phyloP scores from a whole-genome alignment of 2,329 filamentous ascomycete species.

The Colletotrichum lindemuthianum region DNA sequence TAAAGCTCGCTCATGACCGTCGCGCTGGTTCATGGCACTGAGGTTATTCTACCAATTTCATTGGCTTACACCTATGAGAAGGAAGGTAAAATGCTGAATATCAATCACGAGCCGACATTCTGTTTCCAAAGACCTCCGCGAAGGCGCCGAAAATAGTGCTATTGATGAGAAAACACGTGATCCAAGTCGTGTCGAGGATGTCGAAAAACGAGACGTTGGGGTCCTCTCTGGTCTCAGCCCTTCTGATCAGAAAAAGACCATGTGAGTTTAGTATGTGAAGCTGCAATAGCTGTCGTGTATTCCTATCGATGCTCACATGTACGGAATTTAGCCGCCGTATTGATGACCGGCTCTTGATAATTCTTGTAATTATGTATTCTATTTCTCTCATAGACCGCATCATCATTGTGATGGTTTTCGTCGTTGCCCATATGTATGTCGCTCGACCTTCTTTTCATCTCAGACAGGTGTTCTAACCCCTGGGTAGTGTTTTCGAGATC shows the following conservation, averaged over 20 bases:
- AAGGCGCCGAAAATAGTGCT: conserved; percentile 8
- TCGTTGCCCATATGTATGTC: conserved; percentile 38
- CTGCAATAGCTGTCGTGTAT: too few relatives aligned
- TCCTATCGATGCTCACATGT: not conserved
- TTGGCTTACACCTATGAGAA: too few relatives aligned
- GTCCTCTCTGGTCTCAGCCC: conserved; percentile 1
- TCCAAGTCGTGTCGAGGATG: conserved; percentile 8
- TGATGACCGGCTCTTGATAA: conserved; percentile 51
- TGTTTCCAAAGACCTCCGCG: not conserved
- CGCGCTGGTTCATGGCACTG: too few relatives aligned
- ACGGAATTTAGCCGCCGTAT: conserved; percentile 33
- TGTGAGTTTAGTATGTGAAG: not conserved
- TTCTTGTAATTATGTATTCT: conserved; percentile 41
- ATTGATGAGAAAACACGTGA: conserved; percentile 23
- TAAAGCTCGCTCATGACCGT: too few relatives aligned
- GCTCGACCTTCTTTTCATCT: not conserved
- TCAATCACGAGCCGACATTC: not conserved
- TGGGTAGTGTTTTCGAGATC: conserved; percentile 35
- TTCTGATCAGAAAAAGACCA: conserved; percentile 24
- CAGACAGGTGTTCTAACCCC: not conserved
- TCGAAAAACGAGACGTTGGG: not conserved
- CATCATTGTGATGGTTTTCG: conserved; percentile 38
- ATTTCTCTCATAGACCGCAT: conserved; percentile 38
- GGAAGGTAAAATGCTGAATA: too few relatives aligned
- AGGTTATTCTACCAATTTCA: too few relatives aligned